Base-by-base conservation (phyloP, 331 rosid species). In the Saraca asoca region DNA sequence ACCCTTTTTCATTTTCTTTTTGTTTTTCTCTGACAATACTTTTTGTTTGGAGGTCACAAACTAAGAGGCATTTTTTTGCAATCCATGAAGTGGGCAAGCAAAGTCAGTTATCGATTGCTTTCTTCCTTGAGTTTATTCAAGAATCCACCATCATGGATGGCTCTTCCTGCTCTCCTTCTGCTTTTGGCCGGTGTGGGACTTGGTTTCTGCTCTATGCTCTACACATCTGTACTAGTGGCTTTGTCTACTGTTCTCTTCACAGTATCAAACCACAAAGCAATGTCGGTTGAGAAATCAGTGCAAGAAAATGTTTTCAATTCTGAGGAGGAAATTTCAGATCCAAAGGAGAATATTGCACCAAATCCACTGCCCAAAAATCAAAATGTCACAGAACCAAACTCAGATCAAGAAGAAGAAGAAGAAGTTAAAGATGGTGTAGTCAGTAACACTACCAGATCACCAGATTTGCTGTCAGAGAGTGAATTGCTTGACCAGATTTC, bases 91-190 rank as follows among this genome's bases (percentile, higher is more conserved):
- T 73, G 79, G 77, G 77, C 80, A 71, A 78, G 69, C 75, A 74
- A 48, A 68, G 66, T 68, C 66, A 43, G 57, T 38, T 49, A 80
- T 77, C 77, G 85, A 82, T 90, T 87, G 91, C 81, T 77, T 73
- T 57, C 75, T 52, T 76, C 66, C 79, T 58, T 76, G 44, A 78
- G 83, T 69, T 66, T 75, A 62, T 78, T 85, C 74, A 88, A 79
- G 78, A 82, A 14, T 68, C 81, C 85, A 74, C 74, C 34, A 5
- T 78, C 85, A 65, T 85, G 91, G 94, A 80, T 80, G 69, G 66
- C 65, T 50, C 33, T 68, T 61, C 76, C 74, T 60, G 68, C 83
- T 24, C 77, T 82, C 68, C 56, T 86, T 13, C 62, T 85, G 51
- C 24, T 81, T 77, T 78, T 72, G 73, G 54, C 81, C 71, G 78